These are phyloP conservation scores for Buddleja alternifolia DNA, from an alignment of 257 asterid genomes.

Conservation along the genomic window DNA sequence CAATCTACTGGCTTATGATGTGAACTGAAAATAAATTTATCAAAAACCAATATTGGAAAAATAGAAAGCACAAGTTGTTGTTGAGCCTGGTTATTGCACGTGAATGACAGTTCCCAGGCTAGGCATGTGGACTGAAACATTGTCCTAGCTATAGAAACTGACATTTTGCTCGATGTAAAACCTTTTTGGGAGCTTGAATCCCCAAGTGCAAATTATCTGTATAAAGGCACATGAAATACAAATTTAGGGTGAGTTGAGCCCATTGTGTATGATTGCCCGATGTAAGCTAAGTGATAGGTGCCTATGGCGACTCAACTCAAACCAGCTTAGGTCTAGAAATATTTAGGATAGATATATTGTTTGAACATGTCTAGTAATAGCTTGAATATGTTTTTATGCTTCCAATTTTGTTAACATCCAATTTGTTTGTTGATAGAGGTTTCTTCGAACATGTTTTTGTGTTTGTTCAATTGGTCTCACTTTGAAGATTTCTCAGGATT, in stretches of 20 bases:
- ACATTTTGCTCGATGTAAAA: too few species aligned
- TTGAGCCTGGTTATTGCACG: too few species aligned
- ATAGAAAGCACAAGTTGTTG: too few species aligned
- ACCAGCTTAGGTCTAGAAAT: not conserved
- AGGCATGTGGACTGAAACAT: too few species aligned
- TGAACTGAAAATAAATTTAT: too few species aligned
- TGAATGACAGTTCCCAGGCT: too few species aligned
- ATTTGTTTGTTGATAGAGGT: slow-evolving; percentile 19
- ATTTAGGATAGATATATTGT: slow-evolving; percentile 1
- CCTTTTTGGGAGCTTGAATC: too few species aligned
- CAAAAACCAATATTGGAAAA: too few species aligned
- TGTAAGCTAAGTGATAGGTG: not conserved
- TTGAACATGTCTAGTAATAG: not conserved
- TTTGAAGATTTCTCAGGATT: slow-evolving; percentile 61
- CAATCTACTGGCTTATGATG: too few species aligned
- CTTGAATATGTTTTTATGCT: not conserved
- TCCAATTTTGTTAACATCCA: not conserved
- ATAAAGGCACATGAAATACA: slow-evolving; percentile 1
- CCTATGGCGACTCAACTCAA: too few species aligned
- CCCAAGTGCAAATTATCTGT: too few species aligned
- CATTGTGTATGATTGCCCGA: not conserved
- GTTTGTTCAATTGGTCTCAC: slow-evolving; percentile 33
- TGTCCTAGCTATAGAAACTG: too few species aligned
- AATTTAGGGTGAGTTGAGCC: not conserved
- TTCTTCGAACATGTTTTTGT: not conserved